Percentiles rank a stretch among this genome's conserved stretches.
Conservation (phyloP, 2,329 filamentous ascomycete species). For the Mollisia scopiformis region DNA sequence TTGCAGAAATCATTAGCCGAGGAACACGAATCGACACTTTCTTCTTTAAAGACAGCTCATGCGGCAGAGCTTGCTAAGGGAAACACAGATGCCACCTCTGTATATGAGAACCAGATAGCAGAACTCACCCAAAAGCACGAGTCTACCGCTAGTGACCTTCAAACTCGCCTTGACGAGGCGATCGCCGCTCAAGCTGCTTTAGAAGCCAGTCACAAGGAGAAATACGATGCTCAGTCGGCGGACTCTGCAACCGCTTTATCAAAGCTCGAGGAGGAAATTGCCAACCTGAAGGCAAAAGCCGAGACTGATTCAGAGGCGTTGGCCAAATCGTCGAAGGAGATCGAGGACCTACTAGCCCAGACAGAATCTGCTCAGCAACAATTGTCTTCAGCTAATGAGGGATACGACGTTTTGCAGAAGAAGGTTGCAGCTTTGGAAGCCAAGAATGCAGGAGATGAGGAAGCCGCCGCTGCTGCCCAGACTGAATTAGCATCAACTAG, state of each 20-base stretch:
- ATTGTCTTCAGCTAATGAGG: slow-evolving; percentile 43
- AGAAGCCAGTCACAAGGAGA: slow-evolving; percentile 48
- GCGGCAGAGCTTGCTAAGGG: slow-evolving; percentile 51
- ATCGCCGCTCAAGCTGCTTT: slow-evolving; percentile 49
- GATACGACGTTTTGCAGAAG: slow-evolving; percentile 23
- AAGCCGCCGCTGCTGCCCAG: slow-evolving; percentile 46
- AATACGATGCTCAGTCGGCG: slow-evolving; percentile 48
- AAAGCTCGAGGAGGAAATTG: slow-evolving; percentile 55
- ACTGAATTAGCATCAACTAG: slow-evolving; percentile 38
- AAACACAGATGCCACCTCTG: slow-evolving; percentile 44
- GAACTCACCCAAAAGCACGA: slow-evolving; percentile 57
- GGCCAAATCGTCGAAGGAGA: slow-evolving; percentile 39
- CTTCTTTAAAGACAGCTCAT: slow-evolving; percentile 56
- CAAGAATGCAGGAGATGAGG: slow-evolving; percentile 43
- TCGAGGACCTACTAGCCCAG: slow-evolving; percentile 53
- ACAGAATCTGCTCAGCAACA: slow-evolving; percentile 45
- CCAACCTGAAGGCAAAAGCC: slow-evolving; percentile 52
- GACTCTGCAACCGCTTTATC: slow-evolving; percentile 49
- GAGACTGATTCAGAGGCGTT: slow-evolving; percentile 34
- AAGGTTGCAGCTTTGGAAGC: slow-evolving; percentile 45
- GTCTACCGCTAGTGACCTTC: slow-evolving; percentile 48
- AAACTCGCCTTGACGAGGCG: slow-evolving; percentile 58
- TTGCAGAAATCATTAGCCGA: slow-evolving; percentile 52
- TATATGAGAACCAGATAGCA: slow-evolving; percentile 52
- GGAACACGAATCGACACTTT: slow-evolving; percentile 53